Evolutionary conservation across 2,329 filamentous ascomycete species (phyloP).

Genomic region (Aspergillus pseudoviridinutans): DNA sequence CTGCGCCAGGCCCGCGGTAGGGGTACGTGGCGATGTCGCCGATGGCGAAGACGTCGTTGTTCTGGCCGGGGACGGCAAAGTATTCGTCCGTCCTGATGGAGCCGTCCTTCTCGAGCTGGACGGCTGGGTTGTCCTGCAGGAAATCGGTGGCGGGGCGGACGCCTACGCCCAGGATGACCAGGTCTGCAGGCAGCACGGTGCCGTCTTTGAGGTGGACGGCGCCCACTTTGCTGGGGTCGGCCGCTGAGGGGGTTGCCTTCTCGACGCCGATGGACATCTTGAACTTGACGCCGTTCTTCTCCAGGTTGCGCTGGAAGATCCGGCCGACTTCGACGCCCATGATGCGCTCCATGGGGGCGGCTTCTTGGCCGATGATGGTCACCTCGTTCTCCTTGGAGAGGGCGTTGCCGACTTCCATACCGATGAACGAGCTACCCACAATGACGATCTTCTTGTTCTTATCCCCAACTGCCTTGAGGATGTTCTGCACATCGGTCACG

Average conservation of each 20-base stretch:
- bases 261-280: constrained; percentile 76
- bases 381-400: constrained; percentile 79
- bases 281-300: constrained; percentile 87
- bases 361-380: constrained; percentile 84
- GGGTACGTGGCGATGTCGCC: constrained; percentile 95
- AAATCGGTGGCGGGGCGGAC: constrained; percentile 82
- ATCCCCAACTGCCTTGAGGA: constrained; percentile 71
- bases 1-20: constrained; percentile 82
- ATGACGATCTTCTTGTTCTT: constrained; percentile 90
- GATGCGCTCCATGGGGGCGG: constrained; percentile 76
- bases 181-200: constrained; percentile 75
- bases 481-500: constrained; percentile 71
- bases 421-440: constrained; percentile 92
- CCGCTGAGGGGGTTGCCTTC: constrained; percentile 69
- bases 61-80: constrained; percentile 70
- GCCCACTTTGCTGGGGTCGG: constrained; percentile 69
- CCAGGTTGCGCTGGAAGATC: constrained; percentile 73
- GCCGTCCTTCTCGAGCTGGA: constrained; percentile 77
- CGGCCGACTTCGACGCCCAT: constrained; percentile 77
- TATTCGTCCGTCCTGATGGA: constrained; percentile 76
- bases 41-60: constrained; percentile 78
- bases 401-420: constrained; percentile 90
- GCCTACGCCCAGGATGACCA: constrained; percentile 88
- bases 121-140: constrained; percentile 65
- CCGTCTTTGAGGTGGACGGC: constrained; percentile 81